A percentile compares a stretch with the other conserved stretches of the same genome.
These are phyloP conservation scores for Nephelium lappaceum DNA, from an alignment of 345 rosid species.

Conservation along the genomic window DNA sequence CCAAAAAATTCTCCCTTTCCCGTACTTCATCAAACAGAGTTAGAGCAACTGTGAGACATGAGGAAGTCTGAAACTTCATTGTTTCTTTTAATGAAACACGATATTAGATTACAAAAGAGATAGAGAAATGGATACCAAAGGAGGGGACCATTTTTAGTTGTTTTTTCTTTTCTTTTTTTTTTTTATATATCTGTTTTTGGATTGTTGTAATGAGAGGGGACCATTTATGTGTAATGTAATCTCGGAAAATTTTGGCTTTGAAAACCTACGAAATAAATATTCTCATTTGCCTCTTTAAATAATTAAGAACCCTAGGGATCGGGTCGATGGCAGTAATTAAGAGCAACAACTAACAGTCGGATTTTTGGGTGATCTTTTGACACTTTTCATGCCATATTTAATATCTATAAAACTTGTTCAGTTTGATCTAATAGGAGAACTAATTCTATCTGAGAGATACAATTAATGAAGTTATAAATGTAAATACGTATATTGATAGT, in stretches of 20 bases:
- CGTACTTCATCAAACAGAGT: conserved; percentile 29
- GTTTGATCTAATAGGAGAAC: too few relatives aligned
- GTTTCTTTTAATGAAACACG: conserved; percentile 59
- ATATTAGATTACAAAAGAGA: conserved; percentile 14
- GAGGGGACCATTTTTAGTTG: conserved; percentile 39
- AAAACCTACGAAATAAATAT: conserved; percentile 1
- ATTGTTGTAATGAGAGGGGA: conserved; percentile 11
- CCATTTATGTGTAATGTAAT: conserved; percentile 11
- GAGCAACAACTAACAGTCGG: too few relatives aligned
- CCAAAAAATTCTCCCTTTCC: neutral
- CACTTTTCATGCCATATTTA: too few relatives aligned
- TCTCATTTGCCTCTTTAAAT: neutral
- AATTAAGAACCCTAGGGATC: conserved; percentile 12
- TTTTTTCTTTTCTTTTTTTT: neutral
- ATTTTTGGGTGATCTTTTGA: too few relatives aligned
- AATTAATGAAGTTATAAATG: too few relatives aligned
- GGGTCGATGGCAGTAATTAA: neutral
- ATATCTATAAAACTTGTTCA: too few relatives aligned
- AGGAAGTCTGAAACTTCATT: conserved; percentile 27
- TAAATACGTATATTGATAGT: too few relatives aligned
- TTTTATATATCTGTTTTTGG: neutral
- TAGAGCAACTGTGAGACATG: conserved; percentile 29
- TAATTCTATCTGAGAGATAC: too few relatives aligned
- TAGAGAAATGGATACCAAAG: neutral
- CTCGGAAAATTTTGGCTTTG: neutral